These are phyloP conservation scores for Globomyces pollinis-pini DNA, from an alignment of 192 early-diverging fungal genomes.

Conservation along the genomic window DNA sequence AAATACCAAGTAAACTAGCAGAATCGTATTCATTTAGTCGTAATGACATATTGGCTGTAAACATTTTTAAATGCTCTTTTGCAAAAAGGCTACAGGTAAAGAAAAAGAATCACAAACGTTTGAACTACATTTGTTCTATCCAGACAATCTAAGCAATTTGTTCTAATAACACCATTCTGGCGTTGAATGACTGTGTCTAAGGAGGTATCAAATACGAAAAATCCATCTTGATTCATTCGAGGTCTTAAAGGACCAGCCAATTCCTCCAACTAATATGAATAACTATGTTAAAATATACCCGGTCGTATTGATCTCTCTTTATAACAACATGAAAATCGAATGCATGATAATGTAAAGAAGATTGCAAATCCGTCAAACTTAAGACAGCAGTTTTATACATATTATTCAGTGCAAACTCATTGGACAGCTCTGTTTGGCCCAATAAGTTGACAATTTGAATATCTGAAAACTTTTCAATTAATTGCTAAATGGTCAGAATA, in stretches of 20 bases:
- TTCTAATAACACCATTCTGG: constrained; percentile 81
- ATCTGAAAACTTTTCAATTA: constrained; percentile 63
- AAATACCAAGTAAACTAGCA: no score
- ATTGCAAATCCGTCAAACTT: constrained; percentile 23
- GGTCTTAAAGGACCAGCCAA: constrained; percentile 49
- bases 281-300: constrained; percentile 11
- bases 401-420: constrained; percentile 62
- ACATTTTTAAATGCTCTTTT: constrained; percentile 7
- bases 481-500: no score
- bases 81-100: constrained; percentile 16
- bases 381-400: constrained; percentile 51
- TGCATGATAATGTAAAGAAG: constrained; percentile 1
- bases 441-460: constrained; percentile 78
- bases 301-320: constrained; percentile 68
- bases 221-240: constrained; percentile 53
- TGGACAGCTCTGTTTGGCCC: constrained; percentile 51
- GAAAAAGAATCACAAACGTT: constrained; percentile 24
- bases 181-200: constrained; percentile 45
- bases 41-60: constrained; percentile 13
- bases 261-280: constrained; percentile 16
- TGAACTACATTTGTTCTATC: constrained; percentile 94
- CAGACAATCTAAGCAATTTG: constrained; percentile 80
- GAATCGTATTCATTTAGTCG: constrained; percentile 7
- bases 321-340: constrained; percentile 63
- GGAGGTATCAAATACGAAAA: constrained; percentile 60